Base-by-base conservation (phyloP, 176 grass and related monocot species). In the Rhynchospora breviuscula region DNA sequence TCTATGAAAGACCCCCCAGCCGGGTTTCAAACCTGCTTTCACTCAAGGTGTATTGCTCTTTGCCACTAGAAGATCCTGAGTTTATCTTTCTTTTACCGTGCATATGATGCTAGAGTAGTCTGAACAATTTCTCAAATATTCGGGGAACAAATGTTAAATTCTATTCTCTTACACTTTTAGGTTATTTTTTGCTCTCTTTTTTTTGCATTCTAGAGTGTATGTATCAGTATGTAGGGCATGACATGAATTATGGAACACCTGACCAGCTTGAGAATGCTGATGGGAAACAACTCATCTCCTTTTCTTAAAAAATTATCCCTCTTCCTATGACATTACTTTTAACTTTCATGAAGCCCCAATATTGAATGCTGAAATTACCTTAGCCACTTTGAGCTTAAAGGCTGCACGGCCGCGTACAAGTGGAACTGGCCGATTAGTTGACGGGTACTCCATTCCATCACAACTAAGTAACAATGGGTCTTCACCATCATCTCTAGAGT, bases 381-480 rank as follows among this genome's bases (percentile, higher is more conserved):
- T 92, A 79, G 92, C 94, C 79, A 98, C 91, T 85, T 98, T 98
- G 58, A 95, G 95, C 76, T 98, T 98, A 80, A 95, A 95, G 15
- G 90, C 46, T 53, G 92, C 92, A 67, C 80, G 91, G 13, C 95
- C 92, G 49, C 65, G 86, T 64, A 98, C 81, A 89, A 98, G 82
- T 73, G 88, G 67, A 66, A 98, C 86, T 70, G 95, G 91, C 79
- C 85, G 89, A 85, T 83, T 87, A 74, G 87, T 86, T 82, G 92
- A 94, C 51, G 95, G 89, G 43, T 89, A 95, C 87, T 98, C 95
- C 83, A 98, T 35, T 71, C 95, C 95, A 86, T 98, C 95, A 43
- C 83, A 91, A 66, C 89, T 93, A 70, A 89, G 86, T 79, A 98
- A 72, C 52, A 98, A 85, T 40, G 95, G 95, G 70, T 93, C 90